phyloP scores from a whole-genome alignment of 352 stramenopile genomes.

The Globisporangium parvum region DNA sequence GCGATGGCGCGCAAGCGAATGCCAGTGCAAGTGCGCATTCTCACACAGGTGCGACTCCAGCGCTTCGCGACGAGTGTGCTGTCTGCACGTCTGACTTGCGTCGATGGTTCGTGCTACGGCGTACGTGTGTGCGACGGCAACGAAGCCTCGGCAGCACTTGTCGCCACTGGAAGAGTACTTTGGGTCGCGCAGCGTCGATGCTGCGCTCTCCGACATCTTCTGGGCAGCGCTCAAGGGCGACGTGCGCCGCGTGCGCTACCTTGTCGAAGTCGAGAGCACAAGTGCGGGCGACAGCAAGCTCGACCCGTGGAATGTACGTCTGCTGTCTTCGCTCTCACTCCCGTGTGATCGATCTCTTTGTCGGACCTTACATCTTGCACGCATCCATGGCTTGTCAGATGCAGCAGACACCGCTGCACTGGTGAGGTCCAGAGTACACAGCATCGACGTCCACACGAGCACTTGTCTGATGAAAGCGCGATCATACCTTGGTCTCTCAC shows the following conservation, averaged over 20 bases:
- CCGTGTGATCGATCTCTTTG: too few species aligned
- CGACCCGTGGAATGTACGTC: conserved; percentile 60
- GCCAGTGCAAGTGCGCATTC: conserved; percentile 59
- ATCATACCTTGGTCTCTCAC: too few species aligned
- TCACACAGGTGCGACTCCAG: conserved; percentile 26
- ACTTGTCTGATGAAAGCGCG: neutral
- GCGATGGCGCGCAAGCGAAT: conserved; percentile 55
- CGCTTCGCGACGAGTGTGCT: neutral
- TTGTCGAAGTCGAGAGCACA: conserved; percentile 54
- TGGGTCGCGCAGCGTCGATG: conserved; percentile 37
- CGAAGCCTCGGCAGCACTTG: conserved; percentile 32
- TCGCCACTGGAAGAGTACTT: conserved; percentile 68
- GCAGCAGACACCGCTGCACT: conserved; percentile 66
- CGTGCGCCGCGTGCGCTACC: conserved; percentile 38
- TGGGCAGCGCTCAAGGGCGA: conserved; percentile 66
- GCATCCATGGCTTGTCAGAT: conserved; percentile 21
- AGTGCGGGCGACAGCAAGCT: conserved; percentile 34
- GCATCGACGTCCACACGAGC: neutral
- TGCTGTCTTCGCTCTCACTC: neutral
- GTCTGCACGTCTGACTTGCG: neutral
- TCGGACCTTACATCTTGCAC: neutral
- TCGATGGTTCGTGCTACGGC: neutral
- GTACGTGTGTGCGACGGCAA: neutral
- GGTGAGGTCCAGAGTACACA: conserved; percentile 17
- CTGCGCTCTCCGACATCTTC: conserved; percentile 57